phyloP scores from a whole-genome alignment of 1,284 basidiomycete species.

The Trichosporon coremiiforme region DNA sequence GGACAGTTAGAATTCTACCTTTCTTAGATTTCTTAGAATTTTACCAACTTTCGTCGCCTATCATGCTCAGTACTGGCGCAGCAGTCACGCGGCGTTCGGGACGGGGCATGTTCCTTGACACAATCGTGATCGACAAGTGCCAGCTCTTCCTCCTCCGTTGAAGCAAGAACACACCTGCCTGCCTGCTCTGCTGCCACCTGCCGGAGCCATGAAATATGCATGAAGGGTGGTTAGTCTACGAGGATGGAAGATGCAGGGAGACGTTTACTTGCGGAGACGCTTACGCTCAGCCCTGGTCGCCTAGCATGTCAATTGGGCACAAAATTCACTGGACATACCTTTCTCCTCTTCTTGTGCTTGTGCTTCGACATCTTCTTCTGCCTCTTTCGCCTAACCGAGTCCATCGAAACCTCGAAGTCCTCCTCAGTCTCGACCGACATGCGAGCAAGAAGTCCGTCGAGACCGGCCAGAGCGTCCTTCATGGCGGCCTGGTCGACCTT shows the following conservation, averaged over 20 bases:
- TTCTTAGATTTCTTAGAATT: background rate
- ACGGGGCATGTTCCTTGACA: background rate
- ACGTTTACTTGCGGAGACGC: conserved; percentile 39
- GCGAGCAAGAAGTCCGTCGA: conserved; percentile 31
- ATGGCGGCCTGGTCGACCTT: conserved; percentile 14
- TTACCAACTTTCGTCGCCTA: background rate
- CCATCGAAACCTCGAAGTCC: conserved; percentile 34
- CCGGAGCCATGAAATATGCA: conserved; percentile 11
- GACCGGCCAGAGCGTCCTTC: conserved; percentile 29
- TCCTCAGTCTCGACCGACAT: conserved; percentile 17
- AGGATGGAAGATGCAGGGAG: background rate
- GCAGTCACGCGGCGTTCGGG: background rate
- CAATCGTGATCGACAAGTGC: background rate
- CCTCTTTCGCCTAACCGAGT: conserved; percentile 50
- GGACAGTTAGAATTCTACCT: background rate
- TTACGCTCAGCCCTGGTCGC: conserved; percentile 35
- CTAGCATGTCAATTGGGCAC: conserved; percentile 51
- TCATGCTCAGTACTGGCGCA: background rate
- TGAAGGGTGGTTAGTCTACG: conserved; percentile 17
- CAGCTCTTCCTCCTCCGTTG: background rate
- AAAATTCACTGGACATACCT: too few relatives aligned
- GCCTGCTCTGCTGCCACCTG: background rate
- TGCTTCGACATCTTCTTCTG: conserved; percentile 53
- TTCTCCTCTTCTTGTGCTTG: conserved; percentile 68
- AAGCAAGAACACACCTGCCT: background rate